A percentile compares a stretch with the other conserved stretches of the same genome.
phyloP scores from a whole-genome alignment of 2,329 filamentous ascomycete species.

The Talaromyces sp. region DNA sequence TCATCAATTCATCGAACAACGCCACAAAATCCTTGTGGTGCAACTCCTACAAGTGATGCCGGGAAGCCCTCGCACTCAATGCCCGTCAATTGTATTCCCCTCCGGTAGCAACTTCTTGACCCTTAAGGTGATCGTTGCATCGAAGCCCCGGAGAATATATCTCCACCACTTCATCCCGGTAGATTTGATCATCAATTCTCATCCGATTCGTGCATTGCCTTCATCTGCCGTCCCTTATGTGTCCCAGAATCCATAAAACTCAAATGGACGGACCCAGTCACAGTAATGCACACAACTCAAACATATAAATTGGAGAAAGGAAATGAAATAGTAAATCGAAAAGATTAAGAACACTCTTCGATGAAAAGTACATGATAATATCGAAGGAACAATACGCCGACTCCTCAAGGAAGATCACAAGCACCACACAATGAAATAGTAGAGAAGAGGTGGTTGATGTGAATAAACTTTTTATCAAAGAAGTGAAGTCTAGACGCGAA shows the following conservation, averaged over 20 bases:
- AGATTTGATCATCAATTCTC: not conserved
- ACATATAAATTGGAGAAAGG: not conserved
- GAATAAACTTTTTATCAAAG: slow-evolving; percentile 14
- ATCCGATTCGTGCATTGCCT: not conserved
- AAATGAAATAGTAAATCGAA: not conserved
- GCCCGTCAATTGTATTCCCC: no score
- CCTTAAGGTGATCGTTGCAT: no score
- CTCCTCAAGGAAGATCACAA: slow-evolving; percentile 17
- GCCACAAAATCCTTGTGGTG: not conserved
- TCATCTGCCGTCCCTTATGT: not conserved
- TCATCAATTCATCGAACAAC: not conserved
- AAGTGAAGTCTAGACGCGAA: slow-evolving; percentile 17
- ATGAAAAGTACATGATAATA: slow-evolving; percentile 1
- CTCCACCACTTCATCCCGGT: not conserved
- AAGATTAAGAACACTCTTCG: not conserved
- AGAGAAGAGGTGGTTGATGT: slow-evolving; percentile 16
- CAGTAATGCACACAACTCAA: not conserved
- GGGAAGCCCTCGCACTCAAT: not conserved
- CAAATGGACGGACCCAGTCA: not conserved
- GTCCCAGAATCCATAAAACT: not conserved
- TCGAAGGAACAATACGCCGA: slow-evolving; percentile 14
- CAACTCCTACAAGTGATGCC: not conserved
- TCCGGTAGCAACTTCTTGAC: not conserved
- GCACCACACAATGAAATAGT: slow-evolving; percentile 14
- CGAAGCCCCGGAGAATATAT: not conserved